Evolutionary conservation across 306 rosid species (phyloP).

Genomic region (Cicer pinnatifidum): DNA sequence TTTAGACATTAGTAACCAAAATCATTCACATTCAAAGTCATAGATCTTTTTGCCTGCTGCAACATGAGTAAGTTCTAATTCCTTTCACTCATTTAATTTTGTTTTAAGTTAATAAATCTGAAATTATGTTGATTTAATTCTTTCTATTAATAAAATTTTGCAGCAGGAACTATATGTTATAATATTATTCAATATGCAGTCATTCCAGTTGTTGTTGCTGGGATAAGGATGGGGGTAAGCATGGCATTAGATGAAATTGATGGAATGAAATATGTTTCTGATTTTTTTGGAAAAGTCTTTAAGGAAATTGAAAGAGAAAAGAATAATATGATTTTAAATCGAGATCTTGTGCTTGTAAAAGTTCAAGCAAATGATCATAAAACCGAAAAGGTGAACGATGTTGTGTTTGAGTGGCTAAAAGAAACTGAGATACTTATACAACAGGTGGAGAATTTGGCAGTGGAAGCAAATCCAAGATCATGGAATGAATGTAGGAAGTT

Average conservation of each 20-base stretch:
- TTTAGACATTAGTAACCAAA: no score
- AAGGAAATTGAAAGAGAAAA: neutral
- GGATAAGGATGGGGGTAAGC: neutral
- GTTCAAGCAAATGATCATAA: neutral
- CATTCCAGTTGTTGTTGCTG: neutral
- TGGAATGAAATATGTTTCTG: neutral
- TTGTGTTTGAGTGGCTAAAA: slow-evolving; percentile 6
- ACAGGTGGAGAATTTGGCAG: neutral
- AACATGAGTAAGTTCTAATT: neutral
- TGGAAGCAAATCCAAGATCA: neutral
- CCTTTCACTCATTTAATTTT: neutral
- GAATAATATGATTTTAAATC: neutral
- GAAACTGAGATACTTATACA: neutral
- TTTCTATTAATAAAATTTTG: neutral
- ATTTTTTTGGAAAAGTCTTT: neutral
- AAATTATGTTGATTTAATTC: neutral
- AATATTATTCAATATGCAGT: neutral
- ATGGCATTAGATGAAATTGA: neutral
- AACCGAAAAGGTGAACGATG: neutral
- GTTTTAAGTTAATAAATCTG: neutral
- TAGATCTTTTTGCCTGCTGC: neutral
- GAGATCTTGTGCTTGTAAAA: neutral
- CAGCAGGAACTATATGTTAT: neutral
- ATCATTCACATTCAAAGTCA: no score
- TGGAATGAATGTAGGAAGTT: neutral